A percentile compares a stretch with the other conserved stretches of the same genome.
These are phyloP conservation scores for Crithidia bombi DNA, from an alignment of 208 protist genomes.

Conservation along the genomic window DNA sequence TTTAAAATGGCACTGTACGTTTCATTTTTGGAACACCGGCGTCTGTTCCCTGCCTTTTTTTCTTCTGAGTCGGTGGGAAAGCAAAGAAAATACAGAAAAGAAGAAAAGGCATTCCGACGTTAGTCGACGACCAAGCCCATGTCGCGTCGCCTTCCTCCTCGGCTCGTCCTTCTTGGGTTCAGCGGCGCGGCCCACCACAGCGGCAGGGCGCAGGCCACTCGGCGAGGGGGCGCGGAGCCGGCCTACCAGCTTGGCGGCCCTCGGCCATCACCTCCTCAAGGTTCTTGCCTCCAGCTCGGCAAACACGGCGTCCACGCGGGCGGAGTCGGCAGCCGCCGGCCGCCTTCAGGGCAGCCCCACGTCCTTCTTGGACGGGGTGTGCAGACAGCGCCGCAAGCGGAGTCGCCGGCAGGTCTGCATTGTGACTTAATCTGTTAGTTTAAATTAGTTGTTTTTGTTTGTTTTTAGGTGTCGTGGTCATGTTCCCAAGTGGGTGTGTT, in stretches of 20 bases:
- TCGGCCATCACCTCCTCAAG: constrained; percentile 88
- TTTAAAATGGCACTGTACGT: too few species aligned
- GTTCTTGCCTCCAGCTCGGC: constrained; percentile 89
- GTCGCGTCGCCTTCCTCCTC: constrained; percentile 88
- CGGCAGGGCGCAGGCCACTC: constrained; percentile 43
- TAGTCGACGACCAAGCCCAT: constrained; percentile 94
- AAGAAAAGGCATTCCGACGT: constrained; percentile 21
- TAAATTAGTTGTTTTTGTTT: too few species aligned
- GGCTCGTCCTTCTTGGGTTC: constrained; percentile 55
- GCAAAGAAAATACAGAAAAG: constrained; percentile 19
- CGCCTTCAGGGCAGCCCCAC: constrained; percentile 90
- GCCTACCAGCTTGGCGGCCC: constrained; percentile 93
- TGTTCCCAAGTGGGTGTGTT: neutral
- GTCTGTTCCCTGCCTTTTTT: too few species aligned
- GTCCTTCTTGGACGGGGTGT: constrained; percentile 77
- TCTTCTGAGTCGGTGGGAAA: neutral
- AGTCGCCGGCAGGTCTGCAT: constrained; percentile 96
- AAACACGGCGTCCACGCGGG: constrained; percentile 77
- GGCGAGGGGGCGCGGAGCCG: constrained; percentile 55
- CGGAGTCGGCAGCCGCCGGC: constrained; percentile 80
- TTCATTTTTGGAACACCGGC: too few species aligned
- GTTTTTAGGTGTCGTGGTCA: neutral
- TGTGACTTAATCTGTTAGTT: neutral
- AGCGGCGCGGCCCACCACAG: constrained; percentile 51
- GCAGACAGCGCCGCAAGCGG: constrained; percentile 88